phyloP scores from a whole-genome alignment of 164 flowering plant genomes.

The Magnolia changhungtana region DNA sequence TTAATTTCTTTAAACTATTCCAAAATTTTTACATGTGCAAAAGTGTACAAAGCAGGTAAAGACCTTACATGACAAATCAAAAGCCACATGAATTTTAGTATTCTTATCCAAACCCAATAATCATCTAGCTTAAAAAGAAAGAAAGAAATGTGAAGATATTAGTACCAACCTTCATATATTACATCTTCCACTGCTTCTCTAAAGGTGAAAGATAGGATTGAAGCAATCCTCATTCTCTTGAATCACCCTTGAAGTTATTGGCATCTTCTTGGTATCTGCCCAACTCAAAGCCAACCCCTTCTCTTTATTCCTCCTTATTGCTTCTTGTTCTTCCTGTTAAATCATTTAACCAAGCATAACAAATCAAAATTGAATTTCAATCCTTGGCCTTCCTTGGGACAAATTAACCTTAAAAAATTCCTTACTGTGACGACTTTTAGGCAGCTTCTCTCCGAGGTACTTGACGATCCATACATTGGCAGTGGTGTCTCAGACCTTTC shows the following conservation, averaged over 20 bases:
- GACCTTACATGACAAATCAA: slow-evolving; percentile 81
- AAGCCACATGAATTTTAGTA: slow-evolving; percentile 92
- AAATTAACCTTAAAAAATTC: background rate
- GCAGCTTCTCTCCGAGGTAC: slow-evolving; percentile 71
- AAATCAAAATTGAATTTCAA: background rate
- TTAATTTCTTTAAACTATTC: background rate
- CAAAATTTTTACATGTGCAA: background rate
- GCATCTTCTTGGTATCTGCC: slow-evolving; percentile 90
- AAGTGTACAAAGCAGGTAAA: background rate
- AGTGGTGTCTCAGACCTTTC: slow-evolving; percentile 88
- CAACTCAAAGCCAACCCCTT: slow-evolving; percentile 43
- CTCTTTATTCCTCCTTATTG: slow-evolving; percentile 40
- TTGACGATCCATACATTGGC: slow-evolving; percentile 94
- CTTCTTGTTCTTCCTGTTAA: slow-evolving; percentile 82
- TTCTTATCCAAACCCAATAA: slow-evolving; percentile 96
- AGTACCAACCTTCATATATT: slow-evolving; percentile 71
- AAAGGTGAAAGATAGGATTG: slow-evolving; percentile 88
- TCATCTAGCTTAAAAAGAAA: slow-evolving; percentile 35
- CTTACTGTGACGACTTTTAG: slow-evolving; percentile 86
- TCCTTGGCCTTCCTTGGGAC: background rate
- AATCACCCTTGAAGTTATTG: slow-evolving; percentile 76
- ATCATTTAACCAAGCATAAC: background rate
- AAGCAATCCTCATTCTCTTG: slow-evolving; percentile 90
- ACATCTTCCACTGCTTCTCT: slow-evolving; percentile 99
- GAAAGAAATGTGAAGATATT: background rate